Base-by-base conservation (phyloP, 768 basidiomycete species). In the Myochromella boudieri region DNA sequence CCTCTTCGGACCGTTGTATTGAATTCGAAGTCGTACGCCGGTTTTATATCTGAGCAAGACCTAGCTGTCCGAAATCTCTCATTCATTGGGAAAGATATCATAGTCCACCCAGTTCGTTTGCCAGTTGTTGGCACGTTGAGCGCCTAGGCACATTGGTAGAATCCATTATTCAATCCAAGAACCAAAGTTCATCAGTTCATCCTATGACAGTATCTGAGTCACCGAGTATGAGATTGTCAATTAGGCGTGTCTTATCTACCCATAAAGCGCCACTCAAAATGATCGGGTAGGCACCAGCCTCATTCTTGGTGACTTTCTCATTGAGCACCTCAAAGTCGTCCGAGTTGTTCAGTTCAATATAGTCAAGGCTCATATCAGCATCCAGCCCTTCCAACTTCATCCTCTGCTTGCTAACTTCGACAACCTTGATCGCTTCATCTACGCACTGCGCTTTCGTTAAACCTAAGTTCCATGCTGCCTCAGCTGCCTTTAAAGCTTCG, bases 211-310 rank as follows among this genome's bases (percentile, higher is more conserved):
- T 62, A 34, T 51, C 60, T 7, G 58, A 51, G 55, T 80, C 71
- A 7, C 84, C 92, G 1, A 97, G 64, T 33, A 97, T 69, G 42
- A 97, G 65, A 62, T 98, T 99, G 67, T 99, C 95, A 33, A 99
- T 97, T 55, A 99, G 64, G 54, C 95, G 77, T 31, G 94, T 97
- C 61, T 75, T 78, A 31, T 91, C 91, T 2, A 95, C 79, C 78
- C 86, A 88, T 52, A 95, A 59, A 22, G 91, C 93, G 2, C 92
- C 94, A 51, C 92, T 95, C 41, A 97, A 57, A 17, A 97, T 80
- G 24, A 86, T 81, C 51, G 63, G 61, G 50, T 61, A 60, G 11
- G 59, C 54, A 5, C 56, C 57, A 4, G 65, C 62, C n/a, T 53
- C 53, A 47, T 53, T 65, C 42, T 58, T 61, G 7, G 44, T 65